These are phyloP conservation scores for Alternaria postmessia DNA, from an alignment of 2,329 filamentous ascomycete species.

Conservation along the genomic window DNA sequence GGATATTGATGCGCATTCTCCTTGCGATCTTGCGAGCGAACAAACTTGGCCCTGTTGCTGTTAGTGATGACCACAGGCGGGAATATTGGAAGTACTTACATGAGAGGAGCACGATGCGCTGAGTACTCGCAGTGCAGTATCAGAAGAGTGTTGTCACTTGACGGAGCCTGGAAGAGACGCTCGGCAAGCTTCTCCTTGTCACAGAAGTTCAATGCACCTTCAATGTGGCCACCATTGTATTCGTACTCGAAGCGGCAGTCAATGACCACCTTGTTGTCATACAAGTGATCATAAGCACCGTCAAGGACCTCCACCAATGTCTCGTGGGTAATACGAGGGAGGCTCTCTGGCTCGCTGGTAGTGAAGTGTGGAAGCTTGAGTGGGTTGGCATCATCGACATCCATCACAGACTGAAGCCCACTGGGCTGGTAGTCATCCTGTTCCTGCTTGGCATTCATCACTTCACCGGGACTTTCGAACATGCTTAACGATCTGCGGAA, in stretches of 20 bases:
- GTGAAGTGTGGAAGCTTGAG: slow-evolving; percentile 85
- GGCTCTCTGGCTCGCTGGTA: slow-evolving; percentile 81
- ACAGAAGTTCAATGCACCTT: slow-evolving; percentile 93
- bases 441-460: slow-evolving; percentile 76
- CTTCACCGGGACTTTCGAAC: slow-evolving; percentile 91
- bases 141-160: slow-evolving; percentile 78
- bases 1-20: slow-evolving; percentile 89
- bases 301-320: slow-evolving; percentile 89
- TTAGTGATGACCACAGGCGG: slow-evolving; percentile 23
- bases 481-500: slow-evolving; percentile 94
- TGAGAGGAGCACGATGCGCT: slow-evolving; percentile 91
- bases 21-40: slow-evolving; percentile 87
- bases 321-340: slow-evolving; percentile 83
- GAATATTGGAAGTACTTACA: slow-evolving; percentile 59
- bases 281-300: slow-evolving; percentile 78
- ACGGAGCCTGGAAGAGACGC: slow-evolving; percentile 72
- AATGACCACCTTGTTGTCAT: slow-evolving; percentile 84
- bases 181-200: slow-evolving; percentile 87
- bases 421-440: slow-evolving; percentile 67
- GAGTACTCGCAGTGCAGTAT: slow-evolving; percentile 99
- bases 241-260: slow-evolving; percentile 99
- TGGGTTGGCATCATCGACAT: slow-evolving; percentile 78
- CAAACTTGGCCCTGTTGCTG: slow-evolving; percentile 73
- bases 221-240: slow-evolving; percentile 94
- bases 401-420: slow-evolving; percentile 77